Evolutionary conservation across 2,329 filamentous ascomycete species (phyloP).

Genomic region (Periconia digitata): DNA sequence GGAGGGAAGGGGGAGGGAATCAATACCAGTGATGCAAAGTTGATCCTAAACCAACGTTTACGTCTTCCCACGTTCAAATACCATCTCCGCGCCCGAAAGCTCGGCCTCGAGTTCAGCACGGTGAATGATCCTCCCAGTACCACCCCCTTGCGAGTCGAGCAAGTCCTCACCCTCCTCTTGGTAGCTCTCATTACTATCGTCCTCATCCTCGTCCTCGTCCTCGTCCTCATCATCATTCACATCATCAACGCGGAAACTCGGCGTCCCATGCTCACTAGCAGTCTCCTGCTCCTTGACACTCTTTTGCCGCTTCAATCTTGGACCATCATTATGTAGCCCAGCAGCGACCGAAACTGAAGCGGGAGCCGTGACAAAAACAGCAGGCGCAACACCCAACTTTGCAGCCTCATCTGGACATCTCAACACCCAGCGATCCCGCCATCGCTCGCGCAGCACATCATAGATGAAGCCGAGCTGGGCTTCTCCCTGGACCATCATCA

Average conservation of each 20-base stretch:
- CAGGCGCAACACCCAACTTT: slow-evolving; percentile 19
- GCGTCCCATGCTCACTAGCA: slow-evolving; percentile 1
- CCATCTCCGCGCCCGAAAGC: slow-evolving; percentile 29
- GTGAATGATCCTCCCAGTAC: slow-evolving; percentile 17
- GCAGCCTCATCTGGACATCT: slow-evolving; percentile 31
- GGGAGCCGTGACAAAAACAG: neutral
- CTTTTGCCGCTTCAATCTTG: slow-evolving; percentile 32
- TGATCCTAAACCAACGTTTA: slow-evolving; percentile 1
- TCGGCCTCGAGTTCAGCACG: slow-evolving; percentile 37
- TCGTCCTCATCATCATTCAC: neutral
- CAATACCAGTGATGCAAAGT: neutral
- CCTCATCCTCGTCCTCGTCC: neutral
- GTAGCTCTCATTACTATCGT: neutral
- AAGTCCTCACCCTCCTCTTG: neutral
- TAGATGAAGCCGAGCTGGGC: slow-evolving; percentile 87
- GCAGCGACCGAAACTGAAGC: neutral
- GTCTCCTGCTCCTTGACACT: slow-evolving; percentile 8
- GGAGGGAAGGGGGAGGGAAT: neutral
- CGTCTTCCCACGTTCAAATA: slow-evolving; percentile 31
- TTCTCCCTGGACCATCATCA: slow-evolving; percentile 93
- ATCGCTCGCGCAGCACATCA: slow-evolving; percentile 75
- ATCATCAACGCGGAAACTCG: neutral
- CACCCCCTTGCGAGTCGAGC: neutral
- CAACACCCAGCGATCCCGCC: slow-evolving; percentile 57
- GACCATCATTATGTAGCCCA: slow-evolving; percentile 15